Conservation (phyloP, 768 basidiomycete genomes). For the Mycena kentingensis region DNA sequence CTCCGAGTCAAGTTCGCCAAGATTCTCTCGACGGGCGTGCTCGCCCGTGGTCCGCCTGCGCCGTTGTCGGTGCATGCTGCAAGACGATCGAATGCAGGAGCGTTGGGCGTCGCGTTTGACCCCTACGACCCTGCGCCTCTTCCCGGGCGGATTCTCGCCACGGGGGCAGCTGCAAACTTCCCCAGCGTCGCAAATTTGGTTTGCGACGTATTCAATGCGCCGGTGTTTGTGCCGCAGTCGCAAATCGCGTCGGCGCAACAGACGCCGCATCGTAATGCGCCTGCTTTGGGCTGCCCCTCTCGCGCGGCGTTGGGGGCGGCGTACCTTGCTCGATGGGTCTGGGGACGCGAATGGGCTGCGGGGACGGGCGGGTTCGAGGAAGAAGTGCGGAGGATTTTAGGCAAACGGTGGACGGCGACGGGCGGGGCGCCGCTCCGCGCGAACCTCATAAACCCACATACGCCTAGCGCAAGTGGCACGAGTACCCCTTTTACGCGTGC, state of each 20-base stretch:
- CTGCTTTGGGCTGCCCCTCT: conserved; percentile 66
- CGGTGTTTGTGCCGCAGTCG: conserved; percentile 71
- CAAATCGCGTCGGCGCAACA: conserved; percentile 79
- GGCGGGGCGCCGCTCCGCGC: conserved; percentile 62
- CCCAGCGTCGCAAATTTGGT: conserved; percentile 78
- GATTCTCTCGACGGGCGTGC: conserved; percentile 67
- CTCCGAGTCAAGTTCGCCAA: conserved; percentile 83
- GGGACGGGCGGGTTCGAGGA: conserved; percentile 63
- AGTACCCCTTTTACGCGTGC: conserved; percentile 67
- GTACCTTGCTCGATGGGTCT: conserved; percentile 84
- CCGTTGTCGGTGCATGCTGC: neutral
- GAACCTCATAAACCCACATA: conserved; percentile 49
- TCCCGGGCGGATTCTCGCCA: conserved; percentile 66
- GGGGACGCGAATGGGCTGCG: conserved; percentile 64
- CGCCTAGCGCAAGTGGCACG: conserved; percentile 50
- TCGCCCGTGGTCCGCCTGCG: conserved; percentile 39
- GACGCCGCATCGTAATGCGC: conserved; percentile 72
- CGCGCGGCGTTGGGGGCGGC: conserved; percentile 74
- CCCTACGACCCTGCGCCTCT: conserved; percentile 72
- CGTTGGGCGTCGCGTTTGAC: conserved; percentile 70
- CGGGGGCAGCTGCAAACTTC: conserved; percentile 83
- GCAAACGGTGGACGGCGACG: conserved; percentile 73
- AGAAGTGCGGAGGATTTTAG: conserved; percentile 69
- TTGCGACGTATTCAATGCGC: conserved; percentile 81
- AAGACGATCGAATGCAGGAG: conserved; percentile 35